Evolutionary conservation across 129 eudicot species (phyloP).

Genomic region (Centrapalus pauciflorus): DNA sequence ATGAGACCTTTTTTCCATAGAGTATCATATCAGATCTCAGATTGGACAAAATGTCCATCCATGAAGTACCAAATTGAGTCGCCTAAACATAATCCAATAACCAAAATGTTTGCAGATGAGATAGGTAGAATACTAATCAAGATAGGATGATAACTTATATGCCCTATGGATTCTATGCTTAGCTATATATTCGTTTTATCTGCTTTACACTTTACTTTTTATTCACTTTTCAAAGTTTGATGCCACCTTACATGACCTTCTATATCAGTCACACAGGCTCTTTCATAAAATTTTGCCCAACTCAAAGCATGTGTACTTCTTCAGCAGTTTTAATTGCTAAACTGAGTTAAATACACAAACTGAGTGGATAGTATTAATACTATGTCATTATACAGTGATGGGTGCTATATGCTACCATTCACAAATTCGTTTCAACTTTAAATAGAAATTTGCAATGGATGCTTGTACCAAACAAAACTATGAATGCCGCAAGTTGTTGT

Average conservation of each 20-base stretch:
- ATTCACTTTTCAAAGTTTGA: not conserved
- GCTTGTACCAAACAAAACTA: slow-evolving; percentile 12
- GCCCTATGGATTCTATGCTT: too few relatives aligned
- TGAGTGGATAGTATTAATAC: not conserved
- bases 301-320: not conserved
- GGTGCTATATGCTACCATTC: not conserved
- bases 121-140: too few relatives aligned
- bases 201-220: not conserved
- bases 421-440: not conserved
- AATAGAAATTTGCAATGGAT: not conserved
- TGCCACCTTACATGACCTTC: not conserved
- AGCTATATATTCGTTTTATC: too few relatives aligned
- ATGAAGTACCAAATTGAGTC: not conserved
- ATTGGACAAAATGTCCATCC: not conserved
- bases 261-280: not conserved
- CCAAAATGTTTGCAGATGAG: too few relatives aligned
- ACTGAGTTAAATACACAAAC: not conserved
- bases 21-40: not conserved
- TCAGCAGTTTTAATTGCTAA: not conserved
- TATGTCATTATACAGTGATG: not conserved
- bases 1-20: not conserved
- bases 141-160: too few relatives aligned
- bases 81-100: not conserved
- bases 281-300: not conserved
- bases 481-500: not conserved